Conservation (phyloP, 306 rosid species). For the Ochetophila trinervis region DNA sequence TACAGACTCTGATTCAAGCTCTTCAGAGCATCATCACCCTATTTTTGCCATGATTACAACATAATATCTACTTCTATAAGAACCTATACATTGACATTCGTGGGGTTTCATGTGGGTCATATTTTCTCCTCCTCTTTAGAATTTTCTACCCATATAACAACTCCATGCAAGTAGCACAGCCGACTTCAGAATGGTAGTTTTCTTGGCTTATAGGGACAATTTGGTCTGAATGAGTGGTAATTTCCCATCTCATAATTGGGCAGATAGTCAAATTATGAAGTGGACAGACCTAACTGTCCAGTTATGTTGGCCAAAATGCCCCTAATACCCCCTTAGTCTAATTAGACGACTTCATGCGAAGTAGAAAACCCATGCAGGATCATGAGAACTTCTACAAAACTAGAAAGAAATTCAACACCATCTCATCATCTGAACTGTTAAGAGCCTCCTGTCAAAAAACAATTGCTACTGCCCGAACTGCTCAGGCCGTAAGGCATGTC, state of each 20-base stretch:
- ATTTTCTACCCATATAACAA: neutral
- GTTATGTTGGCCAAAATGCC: neutral
- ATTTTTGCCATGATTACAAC: constrained; percentile 22
- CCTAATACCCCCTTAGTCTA: constrained; percentile 8
- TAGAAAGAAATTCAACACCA: neutral
- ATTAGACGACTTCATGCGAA: neutral
- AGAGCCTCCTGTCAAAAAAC: constrained; percentile 45
- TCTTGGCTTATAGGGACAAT: neutral
- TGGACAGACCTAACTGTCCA: neutral
- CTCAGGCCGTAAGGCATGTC: constrained; percentile 41
- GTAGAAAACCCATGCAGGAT: constrained; percentile 13
- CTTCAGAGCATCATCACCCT: constrained; percentile 1
- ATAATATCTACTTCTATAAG: constrained; percentile 23
- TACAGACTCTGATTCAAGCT: constrained; percentile 21
- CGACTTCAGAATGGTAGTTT: neutral
- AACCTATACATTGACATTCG: constrained; percentile 17
- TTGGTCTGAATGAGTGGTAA: constrained; percentile 8
- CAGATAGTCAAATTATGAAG: neutral
- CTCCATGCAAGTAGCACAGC: neutral
- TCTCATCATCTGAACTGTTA: constrained; percentile 25
- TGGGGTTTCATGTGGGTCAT: constrained; percentile 15
- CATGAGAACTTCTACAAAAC: neutral
- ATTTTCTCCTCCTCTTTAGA: constrained; percentile 16
- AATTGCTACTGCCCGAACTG: constrained; percentile 57
- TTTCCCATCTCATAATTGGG: constrained; percentile 13